phyloP scores from a whole-genome alignment of 306 rosid species.

The Lathyrus tuberosus region DNA sequence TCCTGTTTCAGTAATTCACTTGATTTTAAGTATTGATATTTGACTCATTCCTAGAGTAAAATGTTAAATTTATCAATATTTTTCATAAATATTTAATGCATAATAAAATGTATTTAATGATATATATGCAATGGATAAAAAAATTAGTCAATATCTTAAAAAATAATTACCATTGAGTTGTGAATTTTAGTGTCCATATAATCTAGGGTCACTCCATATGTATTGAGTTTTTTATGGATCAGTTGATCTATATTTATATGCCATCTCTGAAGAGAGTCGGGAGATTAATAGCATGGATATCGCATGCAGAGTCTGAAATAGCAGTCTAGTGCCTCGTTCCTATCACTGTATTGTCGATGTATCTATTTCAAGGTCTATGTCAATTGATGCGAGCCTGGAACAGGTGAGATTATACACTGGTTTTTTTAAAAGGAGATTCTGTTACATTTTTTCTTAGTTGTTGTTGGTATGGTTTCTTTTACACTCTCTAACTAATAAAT shows the following conservation, averaged over 20 bases:
- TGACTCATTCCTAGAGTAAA: too few species aligned
- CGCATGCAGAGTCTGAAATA: not conserved
- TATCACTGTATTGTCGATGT: slow-evolving; percentile 52
- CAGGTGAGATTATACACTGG: slow-evolving; percentile 59
- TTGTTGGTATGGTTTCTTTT: slow-evolving; percentile 23
- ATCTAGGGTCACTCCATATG: slow-evolving; percentile 32
- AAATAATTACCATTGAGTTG: too few species aligned
- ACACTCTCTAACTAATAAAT: slow-evolving; percentile 8
- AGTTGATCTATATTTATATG: slow-evolving; percentile 37
- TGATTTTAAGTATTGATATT: too few species aligned
- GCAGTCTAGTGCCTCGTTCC: slow-evolving; percentile 2
- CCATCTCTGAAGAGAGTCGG: slow-evolving; percentile 41
- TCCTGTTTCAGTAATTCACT: too few species aligned
- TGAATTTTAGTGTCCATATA: slow-evolving; percentile 47
- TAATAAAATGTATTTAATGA: too few species aligned
- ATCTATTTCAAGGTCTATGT: slow-evolving; percentile 64
- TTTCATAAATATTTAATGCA: too few species aligned
- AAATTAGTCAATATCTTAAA: too few species aligned
- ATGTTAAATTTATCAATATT: too few species aligned
- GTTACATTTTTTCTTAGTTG: slow-evolving; percentile 12
- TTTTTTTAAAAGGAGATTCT: not conserved
- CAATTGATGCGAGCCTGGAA: slow-evolving; percentile 66
- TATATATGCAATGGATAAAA: too few species aligned
- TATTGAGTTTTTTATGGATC: slow-evolving; percentile 33
- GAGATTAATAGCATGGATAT: slow-evolving; percentile 37